Evolutionary conservation across 202 grass and related monocot species (phyloP).

Genomic region (Zizania palustris): DNA sequence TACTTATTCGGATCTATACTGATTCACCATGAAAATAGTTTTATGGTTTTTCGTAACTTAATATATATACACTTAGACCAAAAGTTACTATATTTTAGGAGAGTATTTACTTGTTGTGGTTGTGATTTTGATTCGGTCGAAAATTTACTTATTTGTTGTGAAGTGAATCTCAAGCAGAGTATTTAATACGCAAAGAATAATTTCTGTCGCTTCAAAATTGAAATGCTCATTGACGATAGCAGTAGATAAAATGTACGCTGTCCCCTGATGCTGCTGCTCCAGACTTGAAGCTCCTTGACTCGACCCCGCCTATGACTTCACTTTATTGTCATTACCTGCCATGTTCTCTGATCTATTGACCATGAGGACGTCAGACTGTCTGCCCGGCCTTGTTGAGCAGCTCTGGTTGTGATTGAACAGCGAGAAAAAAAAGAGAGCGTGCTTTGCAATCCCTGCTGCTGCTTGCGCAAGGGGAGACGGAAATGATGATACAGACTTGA

Average conservation of each 20-base stretch:
- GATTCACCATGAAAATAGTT: too few relatives aligned
- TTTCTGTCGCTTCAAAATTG: constrained; percentile 30
- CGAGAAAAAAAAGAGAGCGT: neutral
- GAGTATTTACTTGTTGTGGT: too few relatives aligned
- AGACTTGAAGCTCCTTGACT: constrained; percentile 35
- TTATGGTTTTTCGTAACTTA: too few relatives aligned
- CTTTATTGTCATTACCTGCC: constrained; percentile 24
- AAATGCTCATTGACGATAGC: neutral
- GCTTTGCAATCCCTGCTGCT: neutral
- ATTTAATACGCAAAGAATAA: constrained; percentile 38
- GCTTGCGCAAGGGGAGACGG: neutral
- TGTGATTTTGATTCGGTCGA: neutral
- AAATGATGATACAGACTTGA: neutral
- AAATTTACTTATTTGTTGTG: neutral
- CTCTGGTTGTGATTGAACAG: constrained; percentile 1
- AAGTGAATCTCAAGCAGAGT: constrained; percentile 35
- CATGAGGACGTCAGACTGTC: neutral
- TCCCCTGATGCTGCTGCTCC: constrained; percentile 34
- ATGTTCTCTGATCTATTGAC: neutral
- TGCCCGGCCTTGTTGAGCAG: constrained; percentile 2
- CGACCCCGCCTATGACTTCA: constrained; percentile 3
- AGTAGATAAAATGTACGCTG: neutral
- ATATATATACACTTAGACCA: too few relatives aligned
- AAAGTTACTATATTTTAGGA: too few relatives aligned
- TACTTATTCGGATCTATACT: too few relatives aligned